phyloP scores from a whole-genome alignment of 2,329 filamentous ascomycete species.

The Aureobasidium subglaciale region DNA sequence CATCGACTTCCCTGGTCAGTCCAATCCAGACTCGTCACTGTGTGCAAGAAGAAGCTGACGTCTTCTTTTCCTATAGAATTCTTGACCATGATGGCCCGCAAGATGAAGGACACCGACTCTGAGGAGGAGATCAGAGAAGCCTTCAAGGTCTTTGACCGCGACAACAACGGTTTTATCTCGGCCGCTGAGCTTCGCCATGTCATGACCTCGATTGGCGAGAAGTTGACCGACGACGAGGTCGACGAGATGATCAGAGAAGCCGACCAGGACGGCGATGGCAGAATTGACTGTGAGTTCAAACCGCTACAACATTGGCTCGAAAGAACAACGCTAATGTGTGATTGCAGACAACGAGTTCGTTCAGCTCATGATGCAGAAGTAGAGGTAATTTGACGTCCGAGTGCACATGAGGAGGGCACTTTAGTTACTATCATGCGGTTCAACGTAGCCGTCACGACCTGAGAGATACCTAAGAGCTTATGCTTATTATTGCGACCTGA shows the following conservation, averaged over 20 bases:
- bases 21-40: background rate
- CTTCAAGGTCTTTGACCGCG: constrained; percentile 60
- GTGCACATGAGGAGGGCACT: constrained; percentile 9
- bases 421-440: constrained; percentile 5
- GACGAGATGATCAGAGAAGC: constrained; percentile 61
- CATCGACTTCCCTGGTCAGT: constrained; percentile 55
- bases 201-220: constrained; percentile 59
- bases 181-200: constrained; percentile 55
- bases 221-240: constrained; percentile 57
- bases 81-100: constrained; percentile 59
- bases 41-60: background rate
- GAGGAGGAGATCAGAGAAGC: constrained; percentile 59
- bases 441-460: constrained; percentile 7
- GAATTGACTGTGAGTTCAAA: constrained; percentile 52
- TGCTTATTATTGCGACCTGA: constrained; percentile 12
- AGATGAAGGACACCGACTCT: constrained; percentile 55
- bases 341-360: constrained; percentile 48
- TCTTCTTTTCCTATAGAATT: constrained; percentile 44
- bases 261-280: constrained; percentile 57
- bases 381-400: constrained; percentile 19
- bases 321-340: constrained; percentile 14
- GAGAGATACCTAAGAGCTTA: constrained; percentile 13
- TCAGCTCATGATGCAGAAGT: constrained; percentile 52
- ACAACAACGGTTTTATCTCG: constrained; percentile 59
- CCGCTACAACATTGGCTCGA: background rate